A percentile compares a stretch with the other conserved stretches of the same genome.
Conservation (phyloP, 2,329 filamentous ascomycete genomes). For the Talaromyces sp. region DNA sequence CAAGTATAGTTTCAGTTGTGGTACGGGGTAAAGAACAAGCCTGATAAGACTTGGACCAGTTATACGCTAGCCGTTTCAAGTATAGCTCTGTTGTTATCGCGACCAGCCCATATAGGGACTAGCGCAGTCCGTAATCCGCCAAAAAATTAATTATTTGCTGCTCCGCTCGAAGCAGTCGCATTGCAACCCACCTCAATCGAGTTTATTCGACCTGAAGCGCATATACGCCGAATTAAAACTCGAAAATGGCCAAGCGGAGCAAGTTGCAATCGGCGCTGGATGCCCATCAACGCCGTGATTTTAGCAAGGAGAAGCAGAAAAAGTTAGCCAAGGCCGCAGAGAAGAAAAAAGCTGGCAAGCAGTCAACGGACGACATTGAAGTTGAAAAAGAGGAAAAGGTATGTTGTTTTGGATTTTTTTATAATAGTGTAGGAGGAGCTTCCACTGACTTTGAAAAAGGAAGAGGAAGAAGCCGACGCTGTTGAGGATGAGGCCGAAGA, state of each 20-base stretch:
- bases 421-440: background rate
- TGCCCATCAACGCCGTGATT: conserved; percentile 58
- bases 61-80: background rate
- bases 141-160: conserved; percentile 8
- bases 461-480: conserved; percentile 5
- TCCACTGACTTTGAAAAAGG: background rate
- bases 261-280: conserved; percentile 57
- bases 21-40: background rate
- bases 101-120: conserved; percentile 10
- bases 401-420: background rate
- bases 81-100: background rate
- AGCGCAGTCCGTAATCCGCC: conserved; percentile 2
- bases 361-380: conserved; percentile 11
- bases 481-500: conserved; percentile 34
- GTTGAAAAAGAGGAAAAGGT: conserved; percentile 16
- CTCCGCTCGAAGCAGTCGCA: background rate
- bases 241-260: conserved; percentile 48
- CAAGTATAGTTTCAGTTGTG: background rate
- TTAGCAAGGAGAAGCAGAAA: conserved; percentile 71
- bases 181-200: background rate
- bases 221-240: background rate
- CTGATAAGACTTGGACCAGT: background rate
- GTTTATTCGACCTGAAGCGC: background rate
- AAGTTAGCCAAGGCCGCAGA: conserved; percentile 53
- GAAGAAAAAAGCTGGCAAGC: conserved; percentile 38